Conservation (phyloP, 495 filamentous ascomycete genomes). For the Hypoxylon subgilvum region DNA sequence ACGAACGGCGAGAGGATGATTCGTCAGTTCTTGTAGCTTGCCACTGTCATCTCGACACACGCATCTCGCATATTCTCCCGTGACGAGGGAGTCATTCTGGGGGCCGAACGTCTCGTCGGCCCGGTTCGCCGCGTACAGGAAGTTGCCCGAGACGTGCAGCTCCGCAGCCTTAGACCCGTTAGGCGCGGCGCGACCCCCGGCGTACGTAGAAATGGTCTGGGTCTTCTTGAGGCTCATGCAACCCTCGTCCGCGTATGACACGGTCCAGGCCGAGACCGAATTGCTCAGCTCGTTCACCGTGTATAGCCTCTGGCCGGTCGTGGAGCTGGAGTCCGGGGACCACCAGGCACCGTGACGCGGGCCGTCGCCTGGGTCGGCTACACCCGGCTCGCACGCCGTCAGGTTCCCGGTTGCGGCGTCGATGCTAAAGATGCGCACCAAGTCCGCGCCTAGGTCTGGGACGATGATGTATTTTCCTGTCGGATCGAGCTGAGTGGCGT, state of each 20-base stretch:
- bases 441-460: constrained; percentile 75
- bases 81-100: constrained; percentile 49
- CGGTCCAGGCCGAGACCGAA: constrained; percentile 52
- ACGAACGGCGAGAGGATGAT: too few species aligned
- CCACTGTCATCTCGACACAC: too few species aligned
- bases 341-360: constrained; percentile 55
- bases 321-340: constrained; percentile 40
- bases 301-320: constrained; percentile 45
- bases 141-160: constrained; percentile 49
- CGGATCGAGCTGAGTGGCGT: constrained; percentile 71
- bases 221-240: constrained; percentile 44
- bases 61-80: too few species aligned
- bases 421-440: constrained; percentile 67
- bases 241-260: constrained; percentile 44
- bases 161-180: constrained; percentile 52
- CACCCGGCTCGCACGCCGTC: constrained; percentile 43
- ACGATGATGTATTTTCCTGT: constrained; percentile 67
- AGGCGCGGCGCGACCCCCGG: constrained; percentile 42
- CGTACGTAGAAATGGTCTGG: constrained; percentile 49
- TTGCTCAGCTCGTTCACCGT: constrained; percentile 57
- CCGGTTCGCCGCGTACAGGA: constrained; percentile 51
- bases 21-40: too few species aligned
- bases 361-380: constrained; percentile 49
- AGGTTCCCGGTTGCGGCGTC: constrained; percentile 50
- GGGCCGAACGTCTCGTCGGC: constrained; percentile 52